Base-by-base conservation (phyloP, 192 early-diverging fungal genomes). In the Allomyces macrogynus region DNA sequence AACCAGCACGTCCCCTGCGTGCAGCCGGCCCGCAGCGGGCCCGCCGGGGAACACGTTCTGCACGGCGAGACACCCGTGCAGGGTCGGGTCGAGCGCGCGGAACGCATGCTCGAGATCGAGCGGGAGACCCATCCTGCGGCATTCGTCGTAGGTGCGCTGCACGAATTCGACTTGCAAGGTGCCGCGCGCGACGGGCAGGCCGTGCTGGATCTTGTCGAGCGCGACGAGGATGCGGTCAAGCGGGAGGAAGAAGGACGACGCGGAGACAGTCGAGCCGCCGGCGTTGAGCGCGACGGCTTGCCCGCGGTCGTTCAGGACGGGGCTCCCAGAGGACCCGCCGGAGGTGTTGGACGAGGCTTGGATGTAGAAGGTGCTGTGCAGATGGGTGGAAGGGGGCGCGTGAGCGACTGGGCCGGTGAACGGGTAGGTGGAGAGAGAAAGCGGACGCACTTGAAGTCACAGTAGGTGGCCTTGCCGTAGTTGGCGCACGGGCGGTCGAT, bases 291-390 rank as follows among this genome's bases (percentile, higher is more conserved):
- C 89, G 9, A 90, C 82, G 8, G 89, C 89, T 66, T 82, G 69
- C 1, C 89, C 89, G 16, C 85, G 76, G 43, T 89, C 83, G 62
- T 89, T 83, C 43, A 90, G 74, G 16, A 90, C 86, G 5, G 89
- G 87, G 65, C 80, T 83, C 26, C 89, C 89, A 5, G 84, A 86
- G 43, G 84, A 85, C 4, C 89, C 89, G 62, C 86, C 87, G 66
- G 82, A 87, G 12, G 83, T 84, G 9, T 80, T 78, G 14, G 89
- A 83, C 0, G 86, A 82, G 0, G 87, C 84, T 72, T 87, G 85
- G 16, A 87, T 71, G 71, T 89, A 90, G 71, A 90, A 90, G 1
- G 87, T 89, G 69, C 89, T 90, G 68, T 88, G 32, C 4, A 27
- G 26, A 40, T 40, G 32, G 32, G 32, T 40, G 32, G 32, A 40